Base-by-base conservation (phyloP, 2,329 filamentous ascomycete species). In the Sporothrix curviconia region DNA sequence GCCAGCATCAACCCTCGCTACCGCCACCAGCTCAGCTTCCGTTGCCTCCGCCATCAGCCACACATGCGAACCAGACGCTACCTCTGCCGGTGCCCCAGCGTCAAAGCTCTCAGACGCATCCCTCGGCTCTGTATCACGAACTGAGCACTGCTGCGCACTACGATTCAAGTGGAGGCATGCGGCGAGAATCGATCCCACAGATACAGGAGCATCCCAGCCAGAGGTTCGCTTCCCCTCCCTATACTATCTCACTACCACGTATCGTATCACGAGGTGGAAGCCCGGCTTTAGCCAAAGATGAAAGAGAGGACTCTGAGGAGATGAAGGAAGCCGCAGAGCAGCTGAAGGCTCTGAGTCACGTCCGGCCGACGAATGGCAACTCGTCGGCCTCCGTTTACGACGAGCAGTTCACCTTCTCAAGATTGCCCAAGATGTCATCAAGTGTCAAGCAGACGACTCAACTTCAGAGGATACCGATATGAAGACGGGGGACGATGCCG, bases 291-390 rank as follows among this genome's bases (percentile, higher is more conserved):
- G 67, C 69, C 32, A 77, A 78, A 58, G 70, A 78, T 28, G 76
- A 80, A 34, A 78, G 76, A 4, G 82, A 85, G 64, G 83, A 85
- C 57, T 83, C 83, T n/a, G 82, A 80, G 8, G 83, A 86, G 69
- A 85, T 86, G 81, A 81, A 86, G 63, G 82, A 85, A 67, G 83
- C 83, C 19, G 83, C 83, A 4, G 83, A 86, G 65, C 83, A 86
- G 67, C 74, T 86, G 6, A 85, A 86, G 64, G 83, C 83, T 1
- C 68, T 86, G 42, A 85, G 83, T 63, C 82, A 86, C 64, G 78
- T 85, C 55, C 77, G 82, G 3, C 81, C 81, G 59, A 66, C 76
- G 17, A 80, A 78, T 60, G 78, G 54, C 24, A 56, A 43, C 15
- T n/a, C 28, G 1, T 49, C 58, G 11, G n/a, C 44, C 58, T 7